These are phyloP conservation scores for Avena eriantha DNA, from an alignment of 176 grass and related monocot genomes.

Conservation along the genomic window DNA sequence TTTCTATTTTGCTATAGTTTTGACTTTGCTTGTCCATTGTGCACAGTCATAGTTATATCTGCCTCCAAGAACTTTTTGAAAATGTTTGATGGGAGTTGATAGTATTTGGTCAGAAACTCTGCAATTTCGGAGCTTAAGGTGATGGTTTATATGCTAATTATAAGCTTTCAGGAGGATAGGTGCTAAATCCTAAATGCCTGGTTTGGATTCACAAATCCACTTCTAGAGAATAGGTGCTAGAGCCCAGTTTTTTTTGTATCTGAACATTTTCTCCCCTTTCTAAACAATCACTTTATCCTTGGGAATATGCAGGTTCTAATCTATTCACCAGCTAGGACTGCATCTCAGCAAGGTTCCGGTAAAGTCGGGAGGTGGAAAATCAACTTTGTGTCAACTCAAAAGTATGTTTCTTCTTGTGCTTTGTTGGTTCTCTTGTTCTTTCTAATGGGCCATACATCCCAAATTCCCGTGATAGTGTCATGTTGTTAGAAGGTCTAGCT, in stretches of 20 bases:
- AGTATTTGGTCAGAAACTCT: conserved; percentile 14
- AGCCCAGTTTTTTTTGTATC: not conserved
- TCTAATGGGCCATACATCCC: conserved; percentile 2
- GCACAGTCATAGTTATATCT: not conserved
- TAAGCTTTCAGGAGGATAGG: conserved; percentile 13
- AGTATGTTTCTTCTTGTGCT: conserved; percentile 63
- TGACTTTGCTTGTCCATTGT: not conserved
- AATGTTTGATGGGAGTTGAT: not conserved
- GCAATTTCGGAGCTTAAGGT: not conserved
- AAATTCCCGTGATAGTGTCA: not conserved
- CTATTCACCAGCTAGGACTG: conserved; percentile 96
- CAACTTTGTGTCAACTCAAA: conserved; percentile 95
- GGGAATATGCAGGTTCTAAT: conserved; percentile 74
- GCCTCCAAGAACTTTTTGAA: not conserved
- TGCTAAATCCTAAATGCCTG: not conserved
- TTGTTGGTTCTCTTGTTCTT: conserved; percentile 32
- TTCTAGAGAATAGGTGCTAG: not conserved
- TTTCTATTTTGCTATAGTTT: not conserved
- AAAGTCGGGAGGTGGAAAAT: conserved; percentile 97
- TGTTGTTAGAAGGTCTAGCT: not conserved
- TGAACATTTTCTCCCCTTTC: not conserved
- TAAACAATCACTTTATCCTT: conserved; percentile 28
- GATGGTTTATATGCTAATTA: not conserved
- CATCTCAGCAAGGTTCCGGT: conserved; percentile 95
- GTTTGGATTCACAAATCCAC: not conserved